phyloP scores from a whole-genome alignment of 2,329 filamentous ascomycete genomes.

The Talaromyces piceae region DNA sequence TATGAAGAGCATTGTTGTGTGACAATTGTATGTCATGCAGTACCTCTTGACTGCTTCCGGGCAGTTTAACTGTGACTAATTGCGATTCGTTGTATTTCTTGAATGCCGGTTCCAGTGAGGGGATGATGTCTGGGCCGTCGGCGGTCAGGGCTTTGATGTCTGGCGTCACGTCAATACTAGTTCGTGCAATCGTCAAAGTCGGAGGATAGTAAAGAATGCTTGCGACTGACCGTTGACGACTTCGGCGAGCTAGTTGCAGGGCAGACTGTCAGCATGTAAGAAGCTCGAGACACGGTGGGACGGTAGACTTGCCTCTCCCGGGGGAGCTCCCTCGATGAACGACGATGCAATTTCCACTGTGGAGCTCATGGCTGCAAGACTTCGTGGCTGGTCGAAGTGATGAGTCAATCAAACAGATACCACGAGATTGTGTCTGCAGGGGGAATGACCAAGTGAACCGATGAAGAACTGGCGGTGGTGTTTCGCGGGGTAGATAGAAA shows the following conservation, averaged over 20 bases:
- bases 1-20: not conserved
- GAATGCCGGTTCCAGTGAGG: conserved; percentile 73
- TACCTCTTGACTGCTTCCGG: conserved; percentile 73
- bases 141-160: conserved; percentile 84
- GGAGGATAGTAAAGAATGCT: conserved; percentile 8
- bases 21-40: not conserved
- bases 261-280: not conserved
- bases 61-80: conserved; percentile 80
- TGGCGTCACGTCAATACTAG: conserved; percentile 30
- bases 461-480: not conserved
- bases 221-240: conserved; percentile 8
- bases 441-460: not conserved
- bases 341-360: conserved; percentile 61
- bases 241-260: not conserved
- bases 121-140: conserved; percentile 59
- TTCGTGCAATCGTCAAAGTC: not conserved
- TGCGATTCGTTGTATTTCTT: conserved; percentile 96
- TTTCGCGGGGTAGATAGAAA: not conserved
- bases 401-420: not conserved
- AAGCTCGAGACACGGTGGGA: conserved; percentile 1
- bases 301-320: conserved; percentile 68
- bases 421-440: not conserved
- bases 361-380: conserved; percentile 31
- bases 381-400: not conserved
- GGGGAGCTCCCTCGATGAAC: conserved; percentile 89